Evolutionary conservation across 768 basidiomycete species (phyloP).

Genomic region (Leccinum arenicola): DNA sequence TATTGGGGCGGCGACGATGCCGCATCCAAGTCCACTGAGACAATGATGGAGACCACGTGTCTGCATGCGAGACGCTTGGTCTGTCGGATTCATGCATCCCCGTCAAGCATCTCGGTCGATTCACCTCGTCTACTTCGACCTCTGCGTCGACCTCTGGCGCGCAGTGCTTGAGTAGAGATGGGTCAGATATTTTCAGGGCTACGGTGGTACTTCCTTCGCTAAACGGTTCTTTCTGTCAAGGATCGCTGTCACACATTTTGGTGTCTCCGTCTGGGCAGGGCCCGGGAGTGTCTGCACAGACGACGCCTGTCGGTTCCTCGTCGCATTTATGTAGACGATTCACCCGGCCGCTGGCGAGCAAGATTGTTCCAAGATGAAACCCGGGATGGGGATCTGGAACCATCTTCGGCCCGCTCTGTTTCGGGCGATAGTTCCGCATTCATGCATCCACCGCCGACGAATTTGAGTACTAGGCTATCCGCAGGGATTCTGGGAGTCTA

Average conservation of each 20-base stretch:
- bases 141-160: neutral
- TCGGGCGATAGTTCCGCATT: conserved; percentile 1
- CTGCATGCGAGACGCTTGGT: neutral
- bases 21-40: conserved; percentile 11
- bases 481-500: conserved; percentile 28
- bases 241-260: neutral
- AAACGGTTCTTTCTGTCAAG: conserved; percentile 24
- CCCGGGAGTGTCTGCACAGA: conserved; percentile 3
- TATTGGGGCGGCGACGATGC: conserved; percentile 10
- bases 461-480: conserved; percentile 16
- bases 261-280: neutral
- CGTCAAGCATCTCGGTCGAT: conserved; percentile 12
- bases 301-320: neutral
- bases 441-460: conserved; percentile 3
- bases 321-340: neutral
- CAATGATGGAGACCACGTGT: conserved; percentile 4
- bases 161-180: neutral
- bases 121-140: conserved; percentile 3
- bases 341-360: too few relatives aligned
- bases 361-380: neutral
- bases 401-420: neutral
- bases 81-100: conserved; percentile 14
- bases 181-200: conserved; percentile 3
- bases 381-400: neutral
- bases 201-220: conserved; percentile 26